Evolutionary conservation across 768 basidiomycete species (phyloP), one percentile per base, ranked within the genome.

Genomic region (Tricholomella constricta): DNA sequence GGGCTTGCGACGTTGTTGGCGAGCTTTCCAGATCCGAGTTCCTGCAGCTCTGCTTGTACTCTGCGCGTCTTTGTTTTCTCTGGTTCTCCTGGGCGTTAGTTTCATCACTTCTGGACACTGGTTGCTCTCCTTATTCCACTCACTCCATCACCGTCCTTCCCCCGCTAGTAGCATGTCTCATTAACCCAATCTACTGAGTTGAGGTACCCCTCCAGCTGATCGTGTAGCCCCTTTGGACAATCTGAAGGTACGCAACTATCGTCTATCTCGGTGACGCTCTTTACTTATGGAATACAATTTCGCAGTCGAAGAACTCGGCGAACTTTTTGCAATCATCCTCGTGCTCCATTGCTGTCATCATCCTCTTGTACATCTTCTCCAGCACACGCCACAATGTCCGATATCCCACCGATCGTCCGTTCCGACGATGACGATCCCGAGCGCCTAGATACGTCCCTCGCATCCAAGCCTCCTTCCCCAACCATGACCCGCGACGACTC

Each of bases 381-480:
- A 43, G 42, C 6, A 10, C 26, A 32, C 34, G 32, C 29, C 48
- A 64, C 52, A 44, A 68, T 68, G 61, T 54, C 57, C 48, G 47
- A 56, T 48, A 47, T 58, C 52, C 48, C 50, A 48, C 40, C 61
- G 37, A 40, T 54, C 41, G 48, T 58, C 44, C 56, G 62, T 29
- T 26, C 57, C 34, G 60, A 50, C 52, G 50, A 57, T 57, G 60
- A 69, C 60, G 70, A 70, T 58, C 48, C 47, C 48, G 60, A 56
- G 63, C 70, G 64, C 57, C 61, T 66, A 47, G 67, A 71, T 45
- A 62, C 67, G 41, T 59, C 65, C 50, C 57, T 59, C 27, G 61
- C 64, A 35, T 58, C 59, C 26, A 48, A 48, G 36, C 57, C 60
- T 40, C 46, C 62, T 11, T 32, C 43, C 17, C 38, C 54, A 47